Evolutionary conservation across 2,329 filamentous ascomycete species (phyloP).

Genomic region (Zymoseptoria tritici): DNA sequence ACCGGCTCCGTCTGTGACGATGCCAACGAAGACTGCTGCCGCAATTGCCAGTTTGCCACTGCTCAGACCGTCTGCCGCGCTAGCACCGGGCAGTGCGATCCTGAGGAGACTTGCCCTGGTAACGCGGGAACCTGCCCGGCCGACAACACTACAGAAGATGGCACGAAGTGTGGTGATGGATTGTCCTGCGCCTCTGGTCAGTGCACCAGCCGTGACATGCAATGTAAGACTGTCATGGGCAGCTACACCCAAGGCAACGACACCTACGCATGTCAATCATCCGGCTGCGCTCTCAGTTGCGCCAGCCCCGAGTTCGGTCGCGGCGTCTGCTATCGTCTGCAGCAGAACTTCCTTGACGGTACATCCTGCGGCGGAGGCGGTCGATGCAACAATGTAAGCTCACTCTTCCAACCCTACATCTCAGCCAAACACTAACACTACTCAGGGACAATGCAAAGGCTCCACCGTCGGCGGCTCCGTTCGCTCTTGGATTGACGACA

Average conservation of each 20-base stretch:
- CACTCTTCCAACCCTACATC: neutral
- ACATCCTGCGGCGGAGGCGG: conserved; percentile 78
- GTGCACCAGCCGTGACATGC: conserved; percentile 83
- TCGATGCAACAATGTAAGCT: conserved; percentile 59
- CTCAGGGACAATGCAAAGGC: conserved; percentile 64
- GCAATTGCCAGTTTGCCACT: conserved; percentile 59
- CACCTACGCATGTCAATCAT: conserved; percentile 68
- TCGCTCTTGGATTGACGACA: conserved; percentile 63
- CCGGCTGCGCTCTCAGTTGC: conserved; percentile 71
- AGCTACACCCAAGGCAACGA: conserved; percentile 64
- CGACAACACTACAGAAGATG: conserved; percentile 64
- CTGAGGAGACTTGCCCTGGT: conserved; percentile 74
- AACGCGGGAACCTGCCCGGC: conserved; percentile 63
- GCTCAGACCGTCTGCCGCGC: conserved; percentile 69
- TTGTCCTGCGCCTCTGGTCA: conserved; percentile 84
- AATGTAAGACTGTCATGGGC: conserved; percentile 81
- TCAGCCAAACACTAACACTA: conserved; percentile 9
- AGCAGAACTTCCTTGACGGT: conserved; percentile 90
- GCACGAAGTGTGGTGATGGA: conserved; percentile 60
- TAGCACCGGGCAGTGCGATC: conserved; percentile 76
- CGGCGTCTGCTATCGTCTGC: conserved; percentile 64
- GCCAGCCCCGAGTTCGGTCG: conserved; percentile 59
- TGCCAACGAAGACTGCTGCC: conserved; percentile 78
- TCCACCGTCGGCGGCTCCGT: conserved; percentile 63
- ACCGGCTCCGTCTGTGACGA: conserved; percentile 70